Evolutionary conservation across 768 basidiomycete genomes (phyloP).

Genomic region (Auriculariales sp.): DNA sequence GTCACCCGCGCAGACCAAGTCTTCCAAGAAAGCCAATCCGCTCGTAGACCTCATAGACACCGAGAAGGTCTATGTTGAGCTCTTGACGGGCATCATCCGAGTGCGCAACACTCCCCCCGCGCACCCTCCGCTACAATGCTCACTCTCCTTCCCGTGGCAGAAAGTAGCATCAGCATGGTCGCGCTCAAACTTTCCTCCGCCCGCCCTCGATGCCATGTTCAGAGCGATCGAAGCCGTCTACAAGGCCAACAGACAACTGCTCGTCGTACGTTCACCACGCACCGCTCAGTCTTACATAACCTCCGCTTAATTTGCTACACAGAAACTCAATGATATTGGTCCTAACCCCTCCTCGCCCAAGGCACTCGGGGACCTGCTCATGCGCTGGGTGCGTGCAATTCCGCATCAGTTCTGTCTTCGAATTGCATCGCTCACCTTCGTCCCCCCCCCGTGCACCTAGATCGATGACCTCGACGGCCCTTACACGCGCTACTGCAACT

Average conservation of each 20-base stretch:
- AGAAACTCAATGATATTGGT: constrained; percentile 93
- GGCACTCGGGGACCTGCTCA: constrained; percentile 85
- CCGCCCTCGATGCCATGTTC: constrained; percentile 87
- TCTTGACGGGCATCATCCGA: constrained; percentile 79
- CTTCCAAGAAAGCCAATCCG: constrained; percentile 56
- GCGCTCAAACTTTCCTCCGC: constrained; percentile 82
- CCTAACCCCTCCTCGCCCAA: constrained; percentile 86
- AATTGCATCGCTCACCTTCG: too few species aligned
- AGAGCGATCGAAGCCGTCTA: constrained; percentile 84
- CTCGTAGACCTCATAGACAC: constrained; percentile 87
- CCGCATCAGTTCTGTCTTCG: too few species aligned
- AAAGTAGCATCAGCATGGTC: constrained; percentile 99
- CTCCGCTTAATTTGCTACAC: constrained; percentile 7
- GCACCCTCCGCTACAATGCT: constrained; percentile 6
- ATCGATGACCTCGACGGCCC: constrained; percentile 84
- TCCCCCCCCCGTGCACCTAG: too few species aligned
- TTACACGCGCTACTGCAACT: constrained; percentile 67
- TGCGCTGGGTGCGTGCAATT: constrained; percentile 73
- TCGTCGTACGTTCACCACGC: constrained; percentile 36
- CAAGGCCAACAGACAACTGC: constrained; percentile 74
- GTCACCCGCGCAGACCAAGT: neutral
- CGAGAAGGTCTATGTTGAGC: constrained; percentile 84
- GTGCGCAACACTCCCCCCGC: constrained; percentile 30
- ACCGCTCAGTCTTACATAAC: neutral
- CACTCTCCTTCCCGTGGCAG: constrained; percentile 25